Evolutionary conservation across 192 early-diverging fungal species (phyloP), one percentile per base, ranked within the genome.

Genomic region (Mortierella alpina): DNA sequence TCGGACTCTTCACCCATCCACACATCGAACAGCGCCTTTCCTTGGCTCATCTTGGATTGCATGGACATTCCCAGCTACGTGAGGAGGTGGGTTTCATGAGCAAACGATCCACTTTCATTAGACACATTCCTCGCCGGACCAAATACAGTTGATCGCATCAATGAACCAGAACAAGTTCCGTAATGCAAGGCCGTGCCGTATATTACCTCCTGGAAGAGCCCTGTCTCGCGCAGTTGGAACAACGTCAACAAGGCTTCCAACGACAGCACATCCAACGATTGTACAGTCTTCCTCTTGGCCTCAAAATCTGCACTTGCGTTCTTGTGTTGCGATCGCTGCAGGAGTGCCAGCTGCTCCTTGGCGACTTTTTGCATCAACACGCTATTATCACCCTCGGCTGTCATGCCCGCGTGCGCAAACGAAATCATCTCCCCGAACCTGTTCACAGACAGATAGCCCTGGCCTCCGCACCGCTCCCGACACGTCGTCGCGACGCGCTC

Each of bases 1-100:
- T 94, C 91, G 22, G 89, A 90, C 73, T 94, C 89, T 73, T 92
- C 85, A 55, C 78, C 75, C 93, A 94, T 94, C 93, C 93, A 94
- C 23, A 92, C 88, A 50, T 93, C 89, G 76, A 93, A 94, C 62
- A 93, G 58, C 6, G 67, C 51, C 58, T 84, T 65, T 51, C 89
- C 90, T 22, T 63, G 59, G 39, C 57, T 63, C 49, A 91, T 82
- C 73, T 90, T 91, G 58, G 69, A 59, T 61, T 82, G 79, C 87
- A 93, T 86, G 40, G 70, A 82, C 15, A 80, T 59, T 40, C 72
- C 73, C 39, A 93, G 75, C 72, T 88, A 71, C 11, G 52, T 39
- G 47, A 51, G 50, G 50, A 4, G 31, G 31, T 31, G 31, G 31
- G 31, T 31, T 31, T 31, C 31, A 31, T 31, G 31, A 31, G 31